These are phyloP conservation scores for Fusarium pilosicola DNA, from an alignment of 2,329 filamentous ascomycete genomes.

Conservation along the genomic window DNA sequence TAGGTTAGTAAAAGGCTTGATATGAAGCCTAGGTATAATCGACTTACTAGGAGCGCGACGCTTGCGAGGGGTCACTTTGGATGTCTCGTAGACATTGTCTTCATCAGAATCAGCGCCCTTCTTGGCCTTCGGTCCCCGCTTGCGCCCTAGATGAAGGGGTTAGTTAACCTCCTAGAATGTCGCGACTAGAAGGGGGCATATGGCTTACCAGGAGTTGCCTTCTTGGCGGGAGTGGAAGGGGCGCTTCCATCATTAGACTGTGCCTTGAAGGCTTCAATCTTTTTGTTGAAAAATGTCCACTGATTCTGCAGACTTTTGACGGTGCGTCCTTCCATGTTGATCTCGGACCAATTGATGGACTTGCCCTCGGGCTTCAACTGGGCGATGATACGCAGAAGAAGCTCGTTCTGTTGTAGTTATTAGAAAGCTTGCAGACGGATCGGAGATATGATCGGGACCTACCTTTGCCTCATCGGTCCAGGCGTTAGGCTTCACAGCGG, in stretches of 20 bases:
- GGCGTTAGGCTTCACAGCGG: conserved; percentile 38
- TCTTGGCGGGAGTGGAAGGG: conserved; percentile 34
- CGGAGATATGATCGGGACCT: not conserved
- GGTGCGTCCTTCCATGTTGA: conserved; percentile 52
- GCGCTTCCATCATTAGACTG: conserved; percentile 11
- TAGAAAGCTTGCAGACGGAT: not conserved
- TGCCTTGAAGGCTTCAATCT: conserved; percentile 49
- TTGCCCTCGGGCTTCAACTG: conserved; percentile 48
- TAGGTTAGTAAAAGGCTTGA: conserved; percentile 2
- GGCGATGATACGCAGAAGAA: conserved; percentile 50
- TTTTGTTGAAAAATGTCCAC: conserved; percentile 52
- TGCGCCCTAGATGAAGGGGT: conserved; percentile 34
- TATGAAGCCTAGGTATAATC: not conserved
- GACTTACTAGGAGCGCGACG: conserved; percentile 29
- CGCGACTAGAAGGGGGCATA: not conserved
- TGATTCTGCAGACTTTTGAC: conserved; percentile 51
- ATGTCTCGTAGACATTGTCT: not conserved
- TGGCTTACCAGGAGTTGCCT: conserved; percentile 31
- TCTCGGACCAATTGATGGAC: conserved; percentile 49
- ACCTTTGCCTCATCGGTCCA: conserved; percentile 54
- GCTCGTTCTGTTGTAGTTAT: conserved; percentile 43
- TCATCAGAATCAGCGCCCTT: not conserved
- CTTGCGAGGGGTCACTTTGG: conserved; percentile 32
- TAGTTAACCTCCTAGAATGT: not conserved
- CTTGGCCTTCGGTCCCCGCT: conserved; percentile 30